A percentile compares a stretch with the other conserved stretches of the same genome.
Evolutionary conservation across 164 flowering plant species (phyloP).

Genomic region (Buxus sempervirens): DNA sequence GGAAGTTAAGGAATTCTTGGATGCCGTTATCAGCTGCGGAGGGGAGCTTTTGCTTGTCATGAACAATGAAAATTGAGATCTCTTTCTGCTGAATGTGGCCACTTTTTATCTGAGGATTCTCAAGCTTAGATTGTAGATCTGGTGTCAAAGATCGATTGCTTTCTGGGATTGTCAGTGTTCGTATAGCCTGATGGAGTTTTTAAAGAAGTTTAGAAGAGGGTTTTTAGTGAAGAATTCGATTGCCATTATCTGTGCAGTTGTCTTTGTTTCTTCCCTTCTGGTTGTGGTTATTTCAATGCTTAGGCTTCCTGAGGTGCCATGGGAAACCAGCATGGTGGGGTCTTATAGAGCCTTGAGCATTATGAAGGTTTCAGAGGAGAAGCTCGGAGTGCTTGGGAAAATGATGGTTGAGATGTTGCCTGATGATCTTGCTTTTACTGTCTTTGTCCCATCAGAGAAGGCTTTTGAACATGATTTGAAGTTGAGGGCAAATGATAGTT

Average conservation of each 20-base stretch:
- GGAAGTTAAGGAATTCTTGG: slow-evolving; percentile 60
- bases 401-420: slow-evolving; percentile 84
- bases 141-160: no score
- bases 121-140: slow-evolving; percentile 1
- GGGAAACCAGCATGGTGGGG: background rate
- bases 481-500: slow-evolving; percentile 34
- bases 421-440: slow-evolving; percentile 72
- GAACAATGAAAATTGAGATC: slow-evolving; percentile 33
- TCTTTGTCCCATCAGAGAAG: slow-evolving; percentile 68
- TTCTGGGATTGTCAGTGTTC: background rate
- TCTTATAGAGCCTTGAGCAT: slow-evolving; percentile 11
- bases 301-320: slow-evolving; percentile 46
- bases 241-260: slow-evolving; percentile 27
- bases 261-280: slow-evolving; percentile 41
- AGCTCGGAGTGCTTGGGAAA: slow-evolving; percentile 56
- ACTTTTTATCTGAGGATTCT: no score
- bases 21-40: slow-evolving; percentile 41
- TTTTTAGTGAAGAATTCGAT: slow-evolving; percentile 30
- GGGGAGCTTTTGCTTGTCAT: slow-evolving; percentile 72
- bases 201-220: slow-evolving; percentile 31
- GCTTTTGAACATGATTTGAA: slow-evolving; percentile 60
- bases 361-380: slow-evolving; percentile 13
- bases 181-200: slow-evolving; percentile 14
- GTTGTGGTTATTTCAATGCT: slow-evolving; percentile 38
- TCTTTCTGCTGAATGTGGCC: background rate